Conservation (phyloP, 169 alveolate genomes). For the Haemoproteus tartakovskyi region DNA sequence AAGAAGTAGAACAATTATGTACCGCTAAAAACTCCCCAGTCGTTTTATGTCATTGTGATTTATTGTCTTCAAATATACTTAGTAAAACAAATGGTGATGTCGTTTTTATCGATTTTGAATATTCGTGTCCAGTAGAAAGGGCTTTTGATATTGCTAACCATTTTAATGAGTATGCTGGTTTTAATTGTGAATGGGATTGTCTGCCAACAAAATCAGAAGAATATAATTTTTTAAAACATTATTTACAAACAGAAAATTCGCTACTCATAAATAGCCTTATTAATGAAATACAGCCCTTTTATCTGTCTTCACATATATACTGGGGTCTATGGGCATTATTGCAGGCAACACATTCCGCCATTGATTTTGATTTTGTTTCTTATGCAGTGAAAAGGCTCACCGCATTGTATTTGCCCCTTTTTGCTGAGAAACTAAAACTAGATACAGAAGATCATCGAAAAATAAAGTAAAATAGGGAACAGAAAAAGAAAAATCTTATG, state of each 20-base stretch:
- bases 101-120: slow-evolving; percentile 74
- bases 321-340: slow-evolving; percentile 81
- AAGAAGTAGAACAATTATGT: slow-evolving; percentile 66
- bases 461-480: too few relatives aligned
- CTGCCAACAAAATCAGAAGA: slow-evolving; percentile 67
- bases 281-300: slow-evolving; percentile 75
- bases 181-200: slow-evolving; percentile 68
- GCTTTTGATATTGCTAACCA: slow-evolving; percentile 82
- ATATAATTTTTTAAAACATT: slow-evolving; percentile 61
- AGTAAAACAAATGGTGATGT: slow-evolving; percentile 35
- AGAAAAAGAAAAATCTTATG: too few relatives aligned
- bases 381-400: slow-evolving; percentile 68
- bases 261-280: slow-evolving; percentile 31
- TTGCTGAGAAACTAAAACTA: too few relatives aligned
- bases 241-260: slow-evolving; percentile 43
- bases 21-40: slow-evolving; percentile 71
- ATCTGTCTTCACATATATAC: slow-evolving; percentile 66
- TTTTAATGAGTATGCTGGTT: slow-evolving; percentile 72
- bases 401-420: slow-evolving; percentile 19
- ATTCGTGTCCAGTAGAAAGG: slow-evolving; percentile 78
- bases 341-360: slow-evolving; percentile 66
- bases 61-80: slow-evolving; percentile 70
- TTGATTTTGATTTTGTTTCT: slow-evolving; percentile 71
- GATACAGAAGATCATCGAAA: too few relatives aligned
- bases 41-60: slow-evolving; percentile 77